phyloP scores from a whole-genome alignment of 495 filamentous ascomycete species.

The Penicillium turbatum region DNA sequence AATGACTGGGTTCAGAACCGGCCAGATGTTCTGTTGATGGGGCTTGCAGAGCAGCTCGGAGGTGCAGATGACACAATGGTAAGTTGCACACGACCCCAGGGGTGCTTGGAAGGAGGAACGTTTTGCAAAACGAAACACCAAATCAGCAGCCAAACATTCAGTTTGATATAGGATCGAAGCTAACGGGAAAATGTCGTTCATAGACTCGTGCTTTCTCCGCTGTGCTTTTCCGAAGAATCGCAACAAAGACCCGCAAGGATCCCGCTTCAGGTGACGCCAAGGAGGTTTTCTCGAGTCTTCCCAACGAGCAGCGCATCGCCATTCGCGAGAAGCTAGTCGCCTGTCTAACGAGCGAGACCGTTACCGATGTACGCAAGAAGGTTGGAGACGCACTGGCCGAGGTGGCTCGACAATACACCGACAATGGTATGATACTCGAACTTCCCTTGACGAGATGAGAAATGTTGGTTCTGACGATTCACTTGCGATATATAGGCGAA shows the following conservation, averaged over 20 bases:
- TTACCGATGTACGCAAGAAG: constrained; percentile 78
- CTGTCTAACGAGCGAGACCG: constrained; percentile 64
- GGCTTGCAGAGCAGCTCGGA: constrained; percentile 86
- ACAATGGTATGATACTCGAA: constrained; percentile 63
- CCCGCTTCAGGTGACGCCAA: constrained; percentile 62
- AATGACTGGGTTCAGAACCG: constrained; percentile 78
- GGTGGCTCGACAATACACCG: constrained; percentile 88
- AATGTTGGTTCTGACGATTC: constrained; percentile 19
- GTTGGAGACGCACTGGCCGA: constrained; percentile 96
- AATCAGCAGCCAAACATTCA: not conserved
- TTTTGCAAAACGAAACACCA: not conserved
- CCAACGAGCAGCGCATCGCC: constrained; percentile 60
- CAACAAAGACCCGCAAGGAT: constrained; percentile 78
- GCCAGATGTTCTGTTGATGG: constrained; percentile 87
- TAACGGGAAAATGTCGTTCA: not conserved
- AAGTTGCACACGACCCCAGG: constrained; percentile 32
- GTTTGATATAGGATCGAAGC: not conserved
- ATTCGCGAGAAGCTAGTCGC: constrained; percentile 80
- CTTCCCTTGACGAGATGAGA: not conserved
- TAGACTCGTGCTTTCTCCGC: constrained; percentile 86
- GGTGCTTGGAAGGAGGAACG: constrained; percentile 2
- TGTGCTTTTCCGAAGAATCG: constrained; percentile 90
- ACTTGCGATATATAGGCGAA: constrained; percentile 51
- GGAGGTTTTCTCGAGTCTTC: constrained; percentile 79
- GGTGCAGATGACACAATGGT: constrained; percentile 64